These are phyloP conservation scores for Melanopsichium pennsylvanicum DNA, from an alignment of 1,284 basidiomycete genomes.

Conservation along the genomic window DNA sequence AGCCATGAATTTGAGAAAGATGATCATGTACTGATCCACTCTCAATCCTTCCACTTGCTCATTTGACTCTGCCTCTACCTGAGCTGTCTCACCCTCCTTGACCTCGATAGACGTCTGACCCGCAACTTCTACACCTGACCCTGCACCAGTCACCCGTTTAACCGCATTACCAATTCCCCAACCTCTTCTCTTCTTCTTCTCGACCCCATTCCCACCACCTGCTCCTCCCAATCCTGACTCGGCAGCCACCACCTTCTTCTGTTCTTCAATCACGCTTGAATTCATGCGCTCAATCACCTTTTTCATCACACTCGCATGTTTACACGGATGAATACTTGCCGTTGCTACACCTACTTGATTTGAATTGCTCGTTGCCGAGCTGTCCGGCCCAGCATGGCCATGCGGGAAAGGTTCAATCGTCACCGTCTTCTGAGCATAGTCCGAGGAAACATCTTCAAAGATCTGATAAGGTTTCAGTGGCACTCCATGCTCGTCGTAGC, in stretches of 20 bases:
- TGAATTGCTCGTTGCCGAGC: slow-evolving; percentile 9
- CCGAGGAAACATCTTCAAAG: slow-evolving; percentile 95
- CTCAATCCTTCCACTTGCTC: slow-evolving; percentile 52
- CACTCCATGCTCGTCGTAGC: slow-evolving; percentile 62
- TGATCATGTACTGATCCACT: slow-evolving; percentile 65
- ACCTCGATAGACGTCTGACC: too few relatives aligned
- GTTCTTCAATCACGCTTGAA: slow-evolving; percentile 68
- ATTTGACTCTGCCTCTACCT: neutral
- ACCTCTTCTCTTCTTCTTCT: slow-evolving; percentile 76
- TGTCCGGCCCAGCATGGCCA: slow-evolving; percentile 71
- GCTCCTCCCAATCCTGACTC: slow-evolving; percentile 20
- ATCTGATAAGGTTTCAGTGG: slow-evolving; percentile 77
- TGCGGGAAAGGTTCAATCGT: slow-evolving; percentile 98
- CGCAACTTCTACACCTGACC: neutral
- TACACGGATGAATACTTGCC: slow-evolving; percentile 92
- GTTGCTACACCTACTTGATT: slow-evolving; percentile 35
- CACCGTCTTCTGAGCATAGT: slow-evolving; percentile 98
- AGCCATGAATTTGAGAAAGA: slow-evolving; percentile 65
- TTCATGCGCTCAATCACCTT: slow-evolving; percentile 99
- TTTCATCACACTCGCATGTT: slow-evolving; percentile 99
- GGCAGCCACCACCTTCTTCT: slow-evolving; percentile 64
- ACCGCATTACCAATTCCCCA: slow-evolving; percentile 76
- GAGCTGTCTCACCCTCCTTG: neutral
- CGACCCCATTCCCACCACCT: slow-evolving; percentile 52
- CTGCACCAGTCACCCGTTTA: slow-evolving; percentile 72